Conservation (phyloP, 208 protist species). For the Trypanosoma caninum region DNA sequence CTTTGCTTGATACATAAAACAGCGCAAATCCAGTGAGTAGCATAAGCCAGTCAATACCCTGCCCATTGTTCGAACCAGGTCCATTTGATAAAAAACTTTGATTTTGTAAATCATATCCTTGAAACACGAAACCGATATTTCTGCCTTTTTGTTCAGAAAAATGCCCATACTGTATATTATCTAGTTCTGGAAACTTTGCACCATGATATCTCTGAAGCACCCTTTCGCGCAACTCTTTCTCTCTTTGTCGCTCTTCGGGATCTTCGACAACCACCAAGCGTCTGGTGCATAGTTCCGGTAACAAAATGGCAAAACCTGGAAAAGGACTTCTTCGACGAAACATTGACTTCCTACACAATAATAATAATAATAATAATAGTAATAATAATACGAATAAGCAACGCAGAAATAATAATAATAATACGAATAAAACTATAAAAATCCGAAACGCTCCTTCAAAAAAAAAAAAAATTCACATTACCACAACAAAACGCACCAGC, state of each 20-base stretch:
- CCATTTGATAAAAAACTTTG: neutral
- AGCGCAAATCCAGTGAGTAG: conserved; percentile 49
- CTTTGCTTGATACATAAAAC: conserved; percentile 55
- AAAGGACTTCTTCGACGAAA: conserved; percentile 16
- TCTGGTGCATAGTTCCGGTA: no score
- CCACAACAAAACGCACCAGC: no score
- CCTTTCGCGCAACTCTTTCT: conserved; percentile 48
- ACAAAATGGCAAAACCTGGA: neutral
- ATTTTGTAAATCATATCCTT: conserved; percentile 5
- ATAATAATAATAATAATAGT: neutral
- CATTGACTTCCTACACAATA: conserved; percentile 1
- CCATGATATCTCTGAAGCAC: conserved; percentile 48
- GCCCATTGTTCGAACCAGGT: conserved; percentile 9
- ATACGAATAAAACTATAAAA: no score
- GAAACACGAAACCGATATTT: conserved; percentile 14
- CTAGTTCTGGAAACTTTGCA: conserved; percentile 40
- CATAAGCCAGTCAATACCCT: conserved; percentile 56
- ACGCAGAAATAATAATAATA: conserved; percentile 9
- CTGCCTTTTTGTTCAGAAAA: conserved; percentile 38
- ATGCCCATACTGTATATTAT: conserved; percentile 50
- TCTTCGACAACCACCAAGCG: conserved; percentile 21
- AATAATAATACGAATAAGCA: conserved; percentile 3
- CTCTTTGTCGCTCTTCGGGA: conserved; percentile 36
- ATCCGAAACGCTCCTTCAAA: no score
- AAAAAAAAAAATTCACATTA: no score